Evolutionary conservation across 768 basidiomycete species (phyloP), one percentile per base, ranked within the genome.

Genomic region (Royoungia palumana): DNA sequence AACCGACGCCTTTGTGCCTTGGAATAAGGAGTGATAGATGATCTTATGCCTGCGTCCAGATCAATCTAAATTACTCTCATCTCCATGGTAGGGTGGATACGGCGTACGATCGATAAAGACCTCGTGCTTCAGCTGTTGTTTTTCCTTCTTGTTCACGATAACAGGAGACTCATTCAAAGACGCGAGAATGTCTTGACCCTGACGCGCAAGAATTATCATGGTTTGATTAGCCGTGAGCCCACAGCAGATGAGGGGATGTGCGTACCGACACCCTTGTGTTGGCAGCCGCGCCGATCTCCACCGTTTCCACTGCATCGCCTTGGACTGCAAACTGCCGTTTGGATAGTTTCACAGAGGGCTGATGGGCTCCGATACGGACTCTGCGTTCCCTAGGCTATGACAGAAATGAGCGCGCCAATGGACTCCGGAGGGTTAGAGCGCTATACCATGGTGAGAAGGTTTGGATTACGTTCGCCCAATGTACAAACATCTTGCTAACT

Each of bases 1-100:
- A 84, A 58, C 25, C 88, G 80, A 20, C 87, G 79, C 37, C 68
- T 71, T 60, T 89, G 88, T 17, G 81, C 84, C 65, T 83, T 89
- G 0, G 88, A 89, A 60, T 85, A 82, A 17, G 81, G 80, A 1
- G 74, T 68, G 34, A 66, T 69, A 6, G 73, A 71, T 4, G 72
- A 65, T 49, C 76, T 79, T 38, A 89, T 66, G 7, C 72, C 81
- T 82, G 49, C 30, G 28, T 21, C 17, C 27, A 0, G 30, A 40
- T 56, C 46, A 40, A 35, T 46, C 28, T 21, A 25, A 42, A 11
- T 27, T 13, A 5, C 21, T 41, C 46, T 19, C 3, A n/a, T 11
- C 14, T 44, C 22, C 17, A 30, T 22, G 5, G 30, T 30, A 13
- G 20, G 43, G 39, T 32, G 17, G 14, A 17, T 37, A 56, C 14